Percentiles rank a stretch among this genome's conserved stretches.
Evolutionary conservation across 78 protist genomes (phyloP).

Genomic region (Dictyostelium brefeldianum): DNA sequence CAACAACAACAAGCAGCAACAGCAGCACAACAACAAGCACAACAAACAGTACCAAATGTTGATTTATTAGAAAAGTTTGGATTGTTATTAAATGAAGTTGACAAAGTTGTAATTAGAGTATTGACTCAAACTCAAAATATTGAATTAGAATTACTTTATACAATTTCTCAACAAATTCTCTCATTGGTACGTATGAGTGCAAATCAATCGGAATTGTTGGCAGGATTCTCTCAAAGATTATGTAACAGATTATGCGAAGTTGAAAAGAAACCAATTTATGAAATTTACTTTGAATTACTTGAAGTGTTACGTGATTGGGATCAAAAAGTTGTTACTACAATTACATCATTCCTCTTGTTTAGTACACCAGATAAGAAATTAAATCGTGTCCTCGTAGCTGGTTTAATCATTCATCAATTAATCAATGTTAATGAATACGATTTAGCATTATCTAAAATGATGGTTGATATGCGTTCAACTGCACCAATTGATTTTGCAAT

Average conservation of each 20-base stretch:
- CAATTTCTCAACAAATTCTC: conserved; percentile 50
- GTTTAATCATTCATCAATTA: conserved; percentile 83
- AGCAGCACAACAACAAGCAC: neutral
- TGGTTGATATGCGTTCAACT: conserved; percentile 22
- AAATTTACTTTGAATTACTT: conserved; percentile 69
- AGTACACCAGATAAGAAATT: conserved; percentile 53
- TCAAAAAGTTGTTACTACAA: conserved; percentile 26
- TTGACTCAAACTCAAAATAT: neutral
- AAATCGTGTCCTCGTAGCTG: conserved; percentile 44
- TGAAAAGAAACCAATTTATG: conserved; percentile 67
- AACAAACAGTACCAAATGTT: neutral
- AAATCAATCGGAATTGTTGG: conserved; percentile 16
- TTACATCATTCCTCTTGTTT: conserved; percentile 55
- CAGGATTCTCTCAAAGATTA: conserved; percentile 44
- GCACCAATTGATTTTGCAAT: conserved; percentile 66
- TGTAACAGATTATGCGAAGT: conserved; percentile 31
- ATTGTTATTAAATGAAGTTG: conserved; percentile 51
- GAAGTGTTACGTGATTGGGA: conserved; percentile 68
- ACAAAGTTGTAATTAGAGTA: conserved; percentile 24
- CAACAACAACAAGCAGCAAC: conserved; percentile 23
- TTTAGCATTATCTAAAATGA: conserved; percentile 45
- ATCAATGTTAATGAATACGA: conserved; percentile 84
- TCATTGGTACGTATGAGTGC: neutral
- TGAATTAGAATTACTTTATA: conserved; percentile 46
- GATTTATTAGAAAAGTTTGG: conserved; percentile 44